Conservation (phyloP, 1,284 basidiomycete genomes). For the Ustilago curta region DNA sequence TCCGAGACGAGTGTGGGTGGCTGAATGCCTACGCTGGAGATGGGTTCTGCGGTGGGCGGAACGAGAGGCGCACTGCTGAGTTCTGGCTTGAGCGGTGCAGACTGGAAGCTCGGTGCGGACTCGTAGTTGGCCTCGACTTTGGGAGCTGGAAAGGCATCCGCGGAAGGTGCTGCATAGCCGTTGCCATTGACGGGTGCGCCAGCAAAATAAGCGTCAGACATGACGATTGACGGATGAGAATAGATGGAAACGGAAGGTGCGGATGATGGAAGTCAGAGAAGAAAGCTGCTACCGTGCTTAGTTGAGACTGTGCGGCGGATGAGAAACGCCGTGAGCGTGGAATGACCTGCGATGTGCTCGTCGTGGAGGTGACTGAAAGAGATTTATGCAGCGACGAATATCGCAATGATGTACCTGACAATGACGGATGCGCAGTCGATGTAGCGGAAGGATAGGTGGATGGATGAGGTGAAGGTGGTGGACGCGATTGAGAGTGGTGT, state of each 20-base stretch:
- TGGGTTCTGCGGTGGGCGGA: slow-evolving; percentile 40
- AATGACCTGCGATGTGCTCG: too few relatives aligned
- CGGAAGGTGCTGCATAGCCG: slow-evolving; percentile 1
- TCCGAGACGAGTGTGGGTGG: slow-evolving; percentile 29
- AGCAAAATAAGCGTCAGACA: slow-evolving; percentile 28
- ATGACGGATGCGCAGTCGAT: background rate
- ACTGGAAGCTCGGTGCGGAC: slow-evolving; percentile 6
- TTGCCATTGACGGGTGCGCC: slow-evolving; percentile 27
- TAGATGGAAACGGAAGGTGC: background rate
- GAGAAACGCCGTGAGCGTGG: background rate
- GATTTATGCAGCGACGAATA: background rate
- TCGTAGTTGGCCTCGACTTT: slow-evolving; percentile 18
- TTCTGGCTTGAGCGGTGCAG: slow-evolving; percentile 16
- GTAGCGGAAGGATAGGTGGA: background rate
- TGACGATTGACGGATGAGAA: background rate
- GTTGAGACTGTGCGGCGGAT: background rate
- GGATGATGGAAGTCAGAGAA: background rate
- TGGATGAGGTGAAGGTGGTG: background rate
- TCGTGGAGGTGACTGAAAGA: background rate
- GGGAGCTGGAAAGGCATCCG: background rate
- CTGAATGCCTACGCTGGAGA: slow-evolving; percentile 36
- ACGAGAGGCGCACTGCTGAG: slow-evolving; percentile 25
- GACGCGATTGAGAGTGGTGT: background rate
- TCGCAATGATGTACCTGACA: background rate
- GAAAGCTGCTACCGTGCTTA: background rate